Evolutionary conservation across 108 stramenopile genomes (phyloP).

Genomic region (Nannochloropsis granulata): DNA sequence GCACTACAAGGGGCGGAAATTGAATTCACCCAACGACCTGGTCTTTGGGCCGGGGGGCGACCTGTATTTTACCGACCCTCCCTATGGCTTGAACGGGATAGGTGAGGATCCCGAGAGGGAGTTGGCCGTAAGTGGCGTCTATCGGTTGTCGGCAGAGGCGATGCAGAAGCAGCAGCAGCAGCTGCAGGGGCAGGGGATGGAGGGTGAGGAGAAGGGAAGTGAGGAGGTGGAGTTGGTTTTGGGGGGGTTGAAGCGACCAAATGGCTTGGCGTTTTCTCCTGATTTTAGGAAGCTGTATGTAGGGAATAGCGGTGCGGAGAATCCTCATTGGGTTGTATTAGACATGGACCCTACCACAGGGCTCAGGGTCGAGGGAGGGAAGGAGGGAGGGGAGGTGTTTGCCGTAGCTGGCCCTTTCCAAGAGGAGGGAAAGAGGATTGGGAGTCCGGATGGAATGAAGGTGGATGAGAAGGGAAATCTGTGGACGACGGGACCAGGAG

Average conservation of each 20-base stretch:
- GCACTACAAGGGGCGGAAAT: slow-evolving; percentile 29
- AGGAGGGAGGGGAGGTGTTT: neutral
- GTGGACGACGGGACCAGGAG: slow-evolving; percentile 34
- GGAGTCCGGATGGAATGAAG: slow-evolving; percentile 30
- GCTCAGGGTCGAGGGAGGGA: neutral
- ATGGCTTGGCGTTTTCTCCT: slow-evolving; percentile 36
- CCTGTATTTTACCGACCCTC: slow-evolving; percentile 39
- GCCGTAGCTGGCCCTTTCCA: neutral
- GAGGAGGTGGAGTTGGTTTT: neutral
- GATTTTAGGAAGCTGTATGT: slow-evolving; percentile 31
- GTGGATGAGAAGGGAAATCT: slow-evolving; percentile 33
- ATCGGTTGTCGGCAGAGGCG: slow-evolving; percentile 16
- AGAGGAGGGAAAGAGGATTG: neutral
- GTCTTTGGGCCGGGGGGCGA: slow-evolving; percentile 27
- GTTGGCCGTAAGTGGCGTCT: slow-evolving; percentile 23
- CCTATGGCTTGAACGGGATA: slow-evolving; percentile 24
- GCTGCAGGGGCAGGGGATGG: neutral
- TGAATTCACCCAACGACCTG: slow-evolving; percentile 40
- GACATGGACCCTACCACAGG: slow-evolving; percentile 20
- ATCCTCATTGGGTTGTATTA: slow-evolving; percentile 20
- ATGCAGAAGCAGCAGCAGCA: neutral
- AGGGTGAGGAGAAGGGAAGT: neutral
- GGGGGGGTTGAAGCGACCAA: slow-evolving; percentile 11
- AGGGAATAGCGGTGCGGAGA: slow-evolving; percentile 7
- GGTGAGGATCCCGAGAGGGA: slow-evolving; percentile 7